These are phyloP conservation scores for Rhodotorula mucilaginosa DNA, from an alignment of 1,284 basidiomycete species.

Conservation along the genomic window DNA sequence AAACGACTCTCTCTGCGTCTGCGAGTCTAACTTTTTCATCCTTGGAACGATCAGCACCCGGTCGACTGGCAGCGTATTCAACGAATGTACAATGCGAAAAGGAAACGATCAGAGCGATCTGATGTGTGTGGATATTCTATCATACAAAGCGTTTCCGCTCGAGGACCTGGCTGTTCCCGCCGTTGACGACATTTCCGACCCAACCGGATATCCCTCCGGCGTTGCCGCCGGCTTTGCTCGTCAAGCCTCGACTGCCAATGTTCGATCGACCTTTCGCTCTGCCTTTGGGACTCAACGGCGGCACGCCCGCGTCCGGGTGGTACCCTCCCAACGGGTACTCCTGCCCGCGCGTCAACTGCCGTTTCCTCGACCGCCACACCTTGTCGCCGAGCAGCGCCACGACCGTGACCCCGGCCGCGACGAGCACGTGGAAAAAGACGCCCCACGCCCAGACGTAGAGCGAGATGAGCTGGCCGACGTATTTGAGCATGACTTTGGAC, in stretches of 20 bases:
- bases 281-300: constrained; percentile 21
- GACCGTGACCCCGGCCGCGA: constrained; percentile 19
- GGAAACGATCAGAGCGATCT: too few species aligned
- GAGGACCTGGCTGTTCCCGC: neutral
- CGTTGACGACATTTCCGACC: neutral
- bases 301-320: constrained; percentile 16
- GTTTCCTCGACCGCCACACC: constrained; percentile 7
- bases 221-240: neutral
- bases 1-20: too few species aligned
- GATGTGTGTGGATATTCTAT: neutral
- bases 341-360: constrained; percentile 7
- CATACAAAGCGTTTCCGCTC: neutral
- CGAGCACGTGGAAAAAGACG: constrained; percentile 33
- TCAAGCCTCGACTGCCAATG: neutral
- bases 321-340: constrained; percentile 32
- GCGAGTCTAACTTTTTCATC: neutral
- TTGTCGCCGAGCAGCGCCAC: constrained; percentile 6
- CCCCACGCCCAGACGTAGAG: constrained; percentile 43
- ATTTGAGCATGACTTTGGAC: constrained; percentile 42
- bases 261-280: neutral
- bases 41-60: neutral
- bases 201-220: neutral
- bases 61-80: neutral
- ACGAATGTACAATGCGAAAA: neutral
- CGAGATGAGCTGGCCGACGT: constrained; percentile 42